These are phyloP conservation scores for Fusarium verticillioides DNA, from an alignment of 2,329 filamentous ascomycete species.

Conservation along the genomic window DNA sequence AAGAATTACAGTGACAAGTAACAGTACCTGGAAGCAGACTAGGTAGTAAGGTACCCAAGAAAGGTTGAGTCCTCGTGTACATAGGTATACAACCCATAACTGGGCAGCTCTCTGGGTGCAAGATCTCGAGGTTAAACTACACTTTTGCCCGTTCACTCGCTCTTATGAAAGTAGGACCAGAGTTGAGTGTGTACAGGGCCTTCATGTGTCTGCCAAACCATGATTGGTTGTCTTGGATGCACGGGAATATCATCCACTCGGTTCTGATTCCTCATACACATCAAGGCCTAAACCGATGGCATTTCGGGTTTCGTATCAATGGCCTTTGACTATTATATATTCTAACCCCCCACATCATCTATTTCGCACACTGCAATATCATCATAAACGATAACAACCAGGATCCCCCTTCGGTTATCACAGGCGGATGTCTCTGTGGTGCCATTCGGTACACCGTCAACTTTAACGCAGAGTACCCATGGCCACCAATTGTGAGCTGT, in stretches of 20 bases:
- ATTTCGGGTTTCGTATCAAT: neutral
- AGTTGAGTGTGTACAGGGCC: neutral
- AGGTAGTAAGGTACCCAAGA: neutral
- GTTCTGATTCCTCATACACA: neutral
- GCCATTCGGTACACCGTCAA: constrained; percentile 17
- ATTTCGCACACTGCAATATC: too few relatives aligned
- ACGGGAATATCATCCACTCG: neutral
- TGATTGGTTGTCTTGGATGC: neutral
- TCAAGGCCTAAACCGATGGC: neutral
- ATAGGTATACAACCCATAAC: neutral
- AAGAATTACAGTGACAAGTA: neutral
- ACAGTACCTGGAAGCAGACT: neutral
- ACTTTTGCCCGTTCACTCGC: neutral
- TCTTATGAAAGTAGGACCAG: neutral
- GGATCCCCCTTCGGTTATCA: neutral
- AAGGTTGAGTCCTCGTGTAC: neutral
- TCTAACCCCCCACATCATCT: neutral
- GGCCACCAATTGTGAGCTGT: constrained; percentile 9
- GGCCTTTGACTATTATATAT: neutral
- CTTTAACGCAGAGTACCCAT: constrained; percentile 4
- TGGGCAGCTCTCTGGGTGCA: neutral
- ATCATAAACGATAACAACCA: neutral
- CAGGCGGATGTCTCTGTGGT: constrained; percentile 20
- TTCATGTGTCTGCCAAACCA: neutral
- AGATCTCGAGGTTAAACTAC: neutral